A percentile compares a stretch with the other conserved stretches of the same genome.
These are phyloP conservation scores for Pezicula radicicola DNA, from an alignment of 2,329 filamentous ascomycete genomes.

Conservation along the genomic window DNA sequence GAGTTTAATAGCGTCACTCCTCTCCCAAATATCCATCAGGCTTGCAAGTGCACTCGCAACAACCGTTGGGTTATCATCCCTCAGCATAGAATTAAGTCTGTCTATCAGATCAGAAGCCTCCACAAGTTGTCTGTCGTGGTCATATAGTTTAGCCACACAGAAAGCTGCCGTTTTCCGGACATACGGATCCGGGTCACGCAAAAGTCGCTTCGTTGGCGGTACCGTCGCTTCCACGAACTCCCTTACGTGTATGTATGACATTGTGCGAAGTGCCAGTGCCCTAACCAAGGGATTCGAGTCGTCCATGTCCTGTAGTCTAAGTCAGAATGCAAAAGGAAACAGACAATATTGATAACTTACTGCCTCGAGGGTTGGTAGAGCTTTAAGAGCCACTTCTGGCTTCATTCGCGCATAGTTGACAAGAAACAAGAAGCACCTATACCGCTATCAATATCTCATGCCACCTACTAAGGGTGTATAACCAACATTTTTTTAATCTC, in stretches of 20 bases:
- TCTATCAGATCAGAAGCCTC: conserved; percentile 92
- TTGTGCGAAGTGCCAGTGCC: conserved; percentile 87
- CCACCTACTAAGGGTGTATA: background rate
- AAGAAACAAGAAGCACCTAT: conserved; percentile 93
- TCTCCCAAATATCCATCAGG: conserved; percentile 97
- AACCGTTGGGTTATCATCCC: conserved; percentile 96
- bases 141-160: conserved; percentile 95
- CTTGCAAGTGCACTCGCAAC: conserved; percentile 90
- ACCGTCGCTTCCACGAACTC: conserved; percentile 94
- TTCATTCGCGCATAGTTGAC: conserved; percentile 97
- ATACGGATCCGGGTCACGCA: conserved; percentile 88
- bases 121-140: conserved; percentile 88
- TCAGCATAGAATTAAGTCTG: conserved; percentile 80
- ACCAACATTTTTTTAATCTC: conserved; percentile 99
- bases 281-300: conserved; percentile 89
- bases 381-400: conserved; percentile 90
- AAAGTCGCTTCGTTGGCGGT: conserved; percentile 75
- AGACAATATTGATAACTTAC: conserved; percentile 42
- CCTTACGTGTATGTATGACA: conserved; percentile 95
- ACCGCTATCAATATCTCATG: conserved; percentile 16
- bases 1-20: conserved; percentile 94
- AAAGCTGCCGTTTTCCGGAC: conserved; percentile 97
- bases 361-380: conserved; percentile 80
- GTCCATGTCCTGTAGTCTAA: conserved; percentile 72
- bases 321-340: background rate